Evolutionary conservation across 768 basidiomycete species (phyloP).

Genomic region (Sporobolomyces roseus): DNA sequence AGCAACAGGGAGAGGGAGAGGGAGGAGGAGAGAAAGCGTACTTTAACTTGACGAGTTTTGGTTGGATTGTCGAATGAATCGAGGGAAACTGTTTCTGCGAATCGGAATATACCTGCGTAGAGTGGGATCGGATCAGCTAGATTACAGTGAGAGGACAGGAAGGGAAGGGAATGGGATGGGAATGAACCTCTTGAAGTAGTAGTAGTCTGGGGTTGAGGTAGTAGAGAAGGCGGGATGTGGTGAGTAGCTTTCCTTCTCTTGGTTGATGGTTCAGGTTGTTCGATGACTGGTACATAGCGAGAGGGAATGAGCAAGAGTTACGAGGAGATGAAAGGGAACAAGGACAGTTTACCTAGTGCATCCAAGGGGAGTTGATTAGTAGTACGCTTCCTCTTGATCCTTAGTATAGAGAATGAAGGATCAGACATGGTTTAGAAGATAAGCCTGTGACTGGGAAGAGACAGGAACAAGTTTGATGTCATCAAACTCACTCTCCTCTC

Average conservation of each 20-base stretch:
- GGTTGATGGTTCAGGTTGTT: slow-evolving; percentile 15
- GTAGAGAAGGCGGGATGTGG: background rate
- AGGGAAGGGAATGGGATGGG: background rate
- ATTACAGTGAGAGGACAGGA: background rate
- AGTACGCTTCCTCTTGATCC: slow-evolving; percentile 40
- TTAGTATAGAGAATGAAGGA: slow-evolving; percentile 26
- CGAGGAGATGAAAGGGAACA: background rate
- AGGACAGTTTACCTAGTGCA: slow-evolving; percentile 35
- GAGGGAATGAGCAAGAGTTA: no score
- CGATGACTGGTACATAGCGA: slow-evolving; percentile 30
- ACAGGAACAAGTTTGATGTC: no score
- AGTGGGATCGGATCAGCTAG: background rate
- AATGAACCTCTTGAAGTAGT: slow-evolving; percentile 1
- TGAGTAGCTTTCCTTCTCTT: slow-evolving; percentile 21
- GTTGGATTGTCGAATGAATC: slow-evolving; percentile 33
- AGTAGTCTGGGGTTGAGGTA: background rate
- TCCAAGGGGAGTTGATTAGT: slow-evolving; percentile 35
- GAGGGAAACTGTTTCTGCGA: slow-evolving; percentile 39
- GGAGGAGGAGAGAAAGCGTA: background rate
- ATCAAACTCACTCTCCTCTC: no score
- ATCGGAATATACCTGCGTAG: slow-evolving; percentile 37
- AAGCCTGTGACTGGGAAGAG: no score
- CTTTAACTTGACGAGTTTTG: slow-evolving; percentile 30
- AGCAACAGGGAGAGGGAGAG: background rate
- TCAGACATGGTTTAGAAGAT: no score